A percentile compares a stretch with the other conserved stretches of the same genome.
Evolutionary conservation across 495 filamentous ascomycete species (phyloP).

Genomic region (Stereocaulon alpinum): DNA sequence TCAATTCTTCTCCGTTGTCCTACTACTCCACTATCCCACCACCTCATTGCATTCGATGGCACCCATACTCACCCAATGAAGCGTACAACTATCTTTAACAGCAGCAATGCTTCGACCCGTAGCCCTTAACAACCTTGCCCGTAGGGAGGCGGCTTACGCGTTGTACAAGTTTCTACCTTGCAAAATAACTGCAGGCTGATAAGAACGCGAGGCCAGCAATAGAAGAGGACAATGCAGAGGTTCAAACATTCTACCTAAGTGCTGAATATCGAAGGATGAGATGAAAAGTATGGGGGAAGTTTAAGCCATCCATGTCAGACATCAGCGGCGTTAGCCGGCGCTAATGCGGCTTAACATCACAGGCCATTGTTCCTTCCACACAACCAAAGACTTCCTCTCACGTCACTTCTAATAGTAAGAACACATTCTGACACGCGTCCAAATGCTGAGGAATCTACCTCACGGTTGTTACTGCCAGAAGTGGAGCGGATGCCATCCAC

Average conservation of each 20-base stretch:
- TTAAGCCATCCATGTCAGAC: too few species aligned
- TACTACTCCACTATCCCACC: too few species aligned
- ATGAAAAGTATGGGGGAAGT: too few species aligned
- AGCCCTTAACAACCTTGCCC: not conserved
- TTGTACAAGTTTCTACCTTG: too few species aligned
- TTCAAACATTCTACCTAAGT: not conserved
- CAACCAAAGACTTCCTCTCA: not conserved
- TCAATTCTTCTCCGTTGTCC: too few species aligned
- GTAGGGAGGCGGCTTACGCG: not conserved
- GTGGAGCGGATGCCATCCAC: slow-evolving; percentile 11
- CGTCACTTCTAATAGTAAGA: not conserved
- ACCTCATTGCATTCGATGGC: too few species aligned
- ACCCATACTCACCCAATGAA: too few species aligned
- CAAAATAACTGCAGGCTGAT: not conserved
- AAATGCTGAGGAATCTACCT: slow-evolving; percentile 3
- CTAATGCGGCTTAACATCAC: slow-evolving; percentile 3
- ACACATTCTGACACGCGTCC: not conserved
- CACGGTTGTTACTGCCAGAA: slow-evolving; percentile 4
- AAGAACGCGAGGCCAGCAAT: not conserved
- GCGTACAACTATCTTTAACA: too few species aligned
- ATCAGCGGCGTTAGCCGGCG: slow-evolving; percentile 4
- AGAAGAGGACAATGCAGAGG: not conserved
- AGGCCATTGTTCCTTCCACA: not conserved
- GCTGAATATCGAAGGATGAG: too few species aligned
- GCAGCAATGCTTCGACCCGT: not conserved